These are phyloP conservation scores for Corchorus olitorius DNA, from an alignment of 345 rosid genomes.

Conservation along the genomic window DNA sequence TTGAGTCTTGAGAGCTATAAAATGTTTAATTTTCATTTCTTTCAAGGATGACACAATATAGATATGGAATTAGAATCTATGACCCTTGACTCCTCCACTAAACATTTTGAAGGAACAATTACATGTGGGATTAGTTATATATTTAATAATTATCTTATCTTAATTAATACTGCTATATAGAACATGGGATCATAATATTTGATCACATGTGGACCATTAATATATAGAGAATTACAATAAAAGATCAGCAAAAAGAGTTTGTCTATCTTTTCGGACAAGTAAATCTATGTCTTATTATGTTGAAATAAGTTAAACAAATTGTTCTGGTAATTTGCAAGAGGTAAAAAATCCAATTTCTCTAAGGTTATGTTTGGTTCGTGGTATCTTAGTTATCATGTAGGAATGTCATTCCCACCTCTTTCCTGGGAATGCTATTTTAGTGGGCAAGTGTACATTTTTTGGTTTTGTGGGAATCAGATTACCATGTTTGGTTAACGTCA, in stretches of 20 bases:
- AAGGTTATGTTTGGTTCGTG: too few relatives aligned
- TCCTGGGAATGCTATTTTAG: too few relatives aligned
- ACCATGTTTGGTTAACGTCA: too few relatives aligned
- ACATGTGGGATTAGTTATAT: constrained; percentile 25
- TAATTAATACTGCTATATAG: constrained; percentile 2
- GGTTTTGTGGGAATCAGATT: too few relatives aligned
- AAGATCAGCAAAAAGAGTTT: neutral
- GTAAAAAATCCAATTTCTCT: neutral
- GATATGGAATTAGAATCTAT: constrained; percentile 29
- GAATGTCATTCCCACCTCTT: too few relatives aligned
- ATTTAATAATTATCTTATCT: constrained; percentile 23
- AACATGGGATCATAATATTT: constrained; percentile 34
- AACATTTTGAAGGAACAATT: constrained; percentile 25
- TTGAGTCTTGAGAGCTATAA: too few relatives aligned
- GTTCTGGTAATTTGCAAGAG: too few relatives aligned
- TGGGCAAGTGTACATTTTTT: too few relatives aligned
- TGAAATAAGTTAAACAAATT: too few relatives aligned
- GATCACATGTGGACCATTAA: constrained; percentile 28
- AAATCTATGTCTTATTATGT: neutral
- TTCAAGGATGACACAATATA: constrained; percentile 22
- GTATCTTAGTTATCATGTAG: too few relatives aligned
- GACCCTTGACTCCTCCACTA: constrained; percentile 67
- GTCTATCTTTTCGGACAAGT: neutral
- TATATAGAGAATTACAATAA: neutral
- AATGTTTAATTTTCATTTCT: constrained; percentile 23